These are phyloP conservation scores for Cyclotella choctawhatcheeana DNA, from an alignment of 108 stramenopile species.

Conservation along the genomic window DNA sequence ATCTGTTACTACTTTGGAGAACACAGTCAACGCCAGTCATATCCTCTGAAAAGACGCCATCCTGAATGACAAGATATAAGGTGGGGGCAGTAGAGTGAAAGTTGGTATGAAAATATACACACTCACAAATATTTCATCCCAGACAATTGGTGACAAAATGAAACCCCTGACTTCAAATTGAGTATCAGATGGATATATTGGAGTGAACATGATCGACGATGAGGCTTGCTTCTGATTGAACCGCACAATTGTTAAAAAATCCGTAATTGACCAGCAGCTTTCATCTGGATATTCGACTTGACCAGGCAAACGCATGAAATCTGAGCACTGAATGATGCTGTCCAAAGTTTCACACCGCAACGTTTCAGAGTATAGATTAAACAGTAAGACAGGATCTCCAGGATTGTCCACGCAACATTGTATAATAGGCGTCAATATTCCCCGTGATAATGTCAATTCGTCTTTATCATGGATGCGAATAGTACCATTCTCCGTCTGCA, in stretches of 20 bases:
- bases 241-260: not conserved
- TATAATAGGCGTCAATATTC: not conserved
- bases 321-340: slow-evolving; percentile 5
- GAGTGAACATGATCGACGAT: slow-evolving; percentile 1
- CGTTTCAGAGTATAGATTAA: slow-evolving; percentile 26
- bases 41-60: slow-evolving; percentile 33
- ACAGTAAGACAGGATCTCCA: slow-evolving; percentile 22
- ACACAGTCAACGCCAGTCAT: slow-evolving; percentile 43
- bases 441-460: not conserved
- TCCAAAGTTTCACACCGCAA: slow-evolving; percentile 5
- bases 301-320: not conserved
- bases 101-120: not conserved
- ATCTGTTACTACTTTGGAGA: slow-evolving; percentile 12
- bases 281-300: not conserved
- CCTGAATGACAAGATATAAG: not conserved
- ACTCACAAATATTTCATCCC: slow-evolving; percentile 37
- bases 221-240: not conserved
- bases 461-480: slow-evolving; percentile 3
- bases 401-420: slow-evolving; percentile 25
- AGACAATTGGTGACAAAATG: slow-evolving; percentile 1
- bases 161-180: slow-evolving; percentile 1
- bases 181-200: slow-evolving; percentile 5
- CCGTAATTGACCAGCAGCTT: not conserved
- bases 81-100: not conserved
- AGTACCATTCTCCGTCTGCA: not conserved